Percentiles rank a stretch among this genome's conserved stretches.
Evolutionary conservation across 2,329 filamentous ascomycete genomes (phyloP).

Genomic region (Diaporthe vaccinii): DNA sequence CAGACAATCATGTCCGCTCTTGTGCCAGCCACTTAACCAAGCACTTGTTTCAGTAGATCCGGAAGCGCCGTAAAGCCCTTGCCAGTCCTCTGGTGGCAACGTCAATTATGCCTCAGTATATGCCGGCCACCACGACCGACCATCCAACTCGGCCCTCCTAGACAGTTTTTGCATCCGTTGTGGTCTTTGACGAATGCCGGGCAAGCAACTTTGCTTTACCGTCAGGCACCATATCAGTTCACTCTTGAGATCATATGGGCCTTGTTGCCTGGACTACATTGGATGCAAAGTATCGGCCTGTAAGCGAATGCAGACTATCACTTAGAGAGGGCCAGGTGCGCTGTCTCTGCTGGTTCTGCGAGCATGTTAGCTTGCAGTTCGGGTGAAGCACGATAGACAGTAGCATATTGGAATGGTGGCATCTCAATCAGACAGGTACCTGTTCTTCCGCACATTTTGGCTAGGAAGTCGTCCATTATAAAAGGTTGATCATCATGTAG

Average conservation of each 20-base stretch:
- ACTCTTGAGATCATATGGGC: background rate
- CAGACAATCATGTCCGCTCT: background rate
- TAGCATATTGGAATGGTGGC: background rate
- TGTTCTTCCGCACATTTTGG: conserved; percentile 38
- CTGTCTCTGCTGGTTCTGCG: background rate
- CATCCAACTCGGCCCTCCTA: background rate
- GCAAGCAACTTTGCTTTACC: background rate
- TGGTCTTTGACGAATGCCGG: too few relatives aligned
- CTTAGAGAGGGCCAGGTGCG: background rate
- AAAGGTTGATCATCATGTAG: conserved; percentile 38
- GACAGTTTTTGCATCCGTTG: background rate
- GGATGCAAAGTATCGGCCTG: too few relatives aligned
- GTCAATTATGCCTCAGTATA: background rate
- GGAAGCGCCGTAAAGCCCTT: background rate
- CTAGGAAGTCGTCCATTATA: conserved; percentile 41
- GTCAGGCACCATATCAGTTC: background rate
- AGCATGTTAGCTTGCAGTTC: conserved; percentile 25
- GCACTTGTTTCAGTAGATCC: background rate
- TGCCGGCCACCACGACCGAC: background rate
- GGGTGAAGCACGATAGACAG: background rate
- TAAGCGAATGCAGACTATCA: background rate
- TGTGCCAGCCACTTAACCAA: background rate
- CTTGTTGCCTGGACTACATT: background rate
- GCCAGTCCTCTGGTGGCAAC: background rate
- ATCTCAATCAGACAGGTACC: conserved; percentile 36